A percentile compares a stretch with the other conserved stretches of the same genome.
Evolutionary conservation across 352 stramenopile genomes (phyloP).

Genomic region (Achlya hypogyna): DNA sequence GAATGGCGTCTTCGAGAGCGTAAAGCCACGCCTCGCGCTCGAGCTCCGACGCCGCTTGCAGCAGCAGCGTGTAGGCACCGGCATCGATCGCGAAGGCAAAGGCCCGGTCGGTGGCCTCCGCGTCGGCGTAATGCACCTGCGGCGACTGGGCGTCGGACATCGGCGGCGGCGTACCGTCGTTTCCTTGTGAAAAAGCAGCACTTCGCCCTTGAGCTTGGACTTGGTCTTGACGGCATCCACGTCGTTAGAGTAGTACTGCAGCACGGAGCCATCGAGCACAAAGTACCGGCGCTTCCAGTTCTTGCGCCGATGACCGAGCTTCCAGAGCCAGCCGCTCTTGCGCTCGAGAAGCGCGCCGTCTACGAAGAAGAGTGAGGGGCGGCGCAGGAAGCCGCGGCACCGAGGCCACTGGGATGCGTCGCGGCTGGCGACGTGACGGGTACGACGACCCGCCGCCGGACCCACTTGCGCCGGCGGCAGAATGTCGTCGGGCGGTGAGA

Average conservation of each 20-base stretch:
- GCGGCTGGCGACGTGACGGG: not conserved
- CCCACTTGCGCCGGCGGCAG: conserved; percentile 48
- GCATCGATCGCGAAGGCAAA: conserved; percentile 54
- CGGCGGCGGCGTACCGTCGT: conserved; percentile 20
- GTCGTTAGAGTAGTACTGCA: conserved; percentile 56
- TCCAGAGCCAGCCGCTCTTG: conserved; percentile 59
- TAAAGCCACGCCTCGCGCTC: conserved; percentile 77
- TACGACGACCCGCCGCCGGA: conserved; percentile 23
- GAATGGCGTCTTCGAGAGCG: conserved; percentile 60
- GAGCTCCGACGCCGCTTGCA: conserved; percentile 43
- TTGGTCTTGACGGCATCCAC: conserved; percentile 24
- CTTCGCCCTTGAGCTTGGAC: conserved; percentile 56
- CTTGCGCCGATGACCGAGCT: conserved; percentile 59
- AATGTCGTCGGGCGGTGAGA: conserved; percentile 11
- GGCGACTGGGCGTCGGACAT: not conserved
- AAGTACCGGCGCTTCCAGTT: conserved; percentile 76
- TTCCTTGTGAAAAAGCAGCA: conserved; percentile 66
- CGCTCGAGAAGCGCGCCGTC: conserved; percentile 63
- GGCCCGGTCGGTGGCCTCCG: conserved; percentile 38
- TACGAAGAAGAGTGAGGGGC: conserved; percentile 16
- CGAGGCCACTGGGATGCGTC: not conserved
- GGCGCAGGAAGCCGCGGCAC: not conserved
- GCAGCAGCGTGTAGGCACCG: conserved; percentile 43
- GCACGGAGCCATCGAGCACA: conserved; percentile 52
- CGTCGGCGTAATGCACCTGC: conserved; percentile 60